Percentiles rank a stretch among this genome's conserved stretches.
phyloP scores from a whole-genome alignment of 306 rosid species.

The Cucumis sativus region DNA sequence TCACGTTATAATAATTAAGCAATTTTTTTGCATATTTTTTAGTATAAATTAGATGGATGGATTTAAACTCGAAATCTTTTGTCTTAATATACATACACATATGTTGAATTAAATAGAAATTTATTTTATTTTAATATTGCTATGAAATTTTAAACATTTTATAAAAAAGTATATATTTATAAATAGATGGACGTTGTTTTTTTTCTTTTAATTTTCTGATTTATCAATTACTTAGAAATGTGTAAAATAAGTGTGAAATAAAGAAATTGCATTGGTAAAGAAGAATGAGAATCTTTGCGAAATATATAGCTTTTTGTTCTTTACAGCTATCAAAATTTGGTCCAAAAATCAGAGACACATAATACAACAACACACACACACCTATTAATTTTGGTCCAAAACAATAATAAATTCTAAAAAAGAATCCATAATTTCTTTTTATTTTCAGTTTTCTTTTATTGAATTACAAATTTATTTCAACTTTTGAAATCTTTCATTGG shows the following conservation, averaged over 20 bases:
- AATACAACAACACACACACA: background rate
- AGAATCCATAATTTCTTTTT: background rate
- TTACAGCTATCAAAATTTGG: conserved; percentile 1
- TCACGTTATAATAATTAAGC: too few species aligned
- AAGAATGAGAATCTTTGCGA: background rate
- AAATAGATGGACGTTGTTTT: too few species aligned
- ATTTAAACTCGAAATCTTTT: too few species aligned
- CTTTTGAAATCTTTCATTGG: background rate
- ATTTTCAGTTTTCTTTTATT: background rate
- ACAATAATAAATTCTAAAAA: background rate
- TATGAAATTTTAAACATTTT: background rate
- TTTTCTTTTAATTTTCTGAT: too few species aligned
- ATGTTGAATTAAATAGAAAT: too few species aligned
- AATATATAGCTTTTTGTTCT: background rate
- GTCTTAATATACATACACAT: too few species aligned
- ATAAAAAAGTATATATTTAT: too few species aligned
- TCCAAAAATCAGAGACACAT: background rate
- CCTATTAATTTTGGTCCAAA: background rate
- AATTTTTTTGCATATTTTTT: too few species aligned
- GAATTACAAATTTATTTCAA: too few species aligned
- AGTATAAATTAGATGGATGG: too few species aligned
- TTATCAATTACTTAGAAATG: background rate
- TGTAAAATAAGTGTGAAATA: background rate
- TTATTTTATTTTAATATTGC: background rate
- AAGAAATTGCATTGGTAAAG: background rate